Evolutionary conservation across 768 basidiomycete genomes (phyloP).

Genomic region (Pseudohyphozyma bogoriensis): DNA sequence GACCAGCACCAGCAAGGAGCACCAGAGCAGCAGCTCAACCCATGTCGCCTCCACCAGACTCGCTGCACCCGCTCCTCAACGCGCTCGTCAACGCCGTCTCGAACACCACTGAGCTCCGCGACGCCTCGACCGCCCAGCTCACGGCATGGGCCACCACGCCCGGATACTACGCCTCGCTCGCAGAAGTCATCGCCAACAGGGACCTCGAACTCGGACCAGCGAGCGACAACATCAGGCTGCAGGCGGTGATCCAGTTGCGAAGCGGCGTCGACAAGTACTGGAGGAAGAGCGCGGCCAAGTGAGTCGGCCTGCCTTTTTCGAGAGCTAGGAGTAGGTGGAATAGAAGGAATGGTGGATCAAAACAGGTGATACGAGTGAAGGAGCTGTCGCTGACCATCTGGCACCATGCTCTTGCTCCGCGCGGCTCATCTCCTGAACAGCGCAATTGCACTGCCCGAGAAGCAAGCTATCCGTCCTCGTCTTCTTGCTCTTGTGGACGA

Average conservation of each 20-base stretch:
- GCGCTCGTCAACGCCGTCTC: slow-evolving; percentile 13
- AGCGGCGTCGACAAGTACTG: slow-evolving; percentile 65
- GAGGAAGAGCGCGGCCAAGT: slow-evolving; percentile 47
- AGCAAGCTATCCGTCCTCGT: slow-evolving; percentile 54
- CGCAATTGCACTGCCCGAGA: slow-evolving; percentile 58
- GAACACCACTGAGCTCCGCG: background rate
- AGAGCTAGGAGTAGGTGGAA: background rate
- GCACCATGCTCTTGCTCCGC: background rate
- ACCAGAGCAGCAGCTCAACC: too few relatives aligned
- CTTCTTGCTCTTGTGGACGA: slow-evolving; percentile 63
- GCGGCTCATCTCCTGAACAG: slow-evolving; percentile 39
- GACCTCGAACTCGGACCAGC: background rate
- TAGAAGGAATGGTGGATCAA: background rate
- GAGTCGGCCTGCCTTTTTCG: background rate
- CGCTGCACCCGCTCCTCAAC: background rate
- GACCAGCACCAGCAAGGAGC: background rate
- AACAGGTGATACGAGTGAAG: background rate
- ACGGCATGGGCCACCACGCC: slow-evolving; percentile 17
- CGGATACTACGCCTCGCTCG: slow-evolving; percentile 22
- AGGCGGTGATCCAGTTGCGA: slow-evolving; percentile 82
- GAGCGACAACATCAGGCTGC: slow-evolving; percentile 52
- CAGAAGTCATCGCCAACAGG: slow-evolving; percentile 15
- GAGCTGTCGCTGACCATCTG: background rate
- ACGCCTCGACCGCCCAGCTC: slow-evolving; percentile 9
- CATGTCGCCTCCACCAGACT: background rate